Conservation (phyloP, 108 stramenopile species). For the Skeletonema tropicum region DNA sequence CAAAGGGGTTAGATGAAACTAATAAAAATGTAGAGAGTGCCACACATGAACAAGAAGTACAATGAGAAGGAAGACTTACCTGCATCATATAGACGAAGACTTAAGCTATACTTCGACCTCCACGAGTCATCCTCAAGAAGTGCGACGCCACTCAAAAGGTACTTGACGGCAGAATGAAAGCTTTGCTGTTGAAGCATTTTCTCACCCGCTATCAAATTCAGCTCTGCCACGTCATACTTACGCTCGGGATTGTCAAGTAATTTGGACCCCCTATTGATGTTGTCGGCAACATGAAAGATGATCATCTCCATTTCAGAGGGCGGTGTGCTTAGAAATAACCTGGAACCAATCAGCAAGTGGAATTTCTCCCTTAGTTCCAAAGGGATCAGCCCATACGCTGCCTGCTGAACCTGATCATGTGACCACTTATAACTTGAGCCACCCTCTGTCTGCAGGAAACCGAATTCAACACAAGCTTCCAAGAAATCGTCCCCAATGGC, state of each 20-base stretch:
- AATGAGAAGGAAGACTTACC: constrained; percentile 3
- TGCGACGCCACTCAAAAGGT: constrained; percentile 52
- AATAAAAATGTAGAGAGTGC: not conserved
- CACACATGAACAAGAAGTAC: no score
- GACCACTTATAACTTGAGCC: constrained; percentile 51
- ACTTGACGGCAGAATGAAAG: constrained; percentile 54
- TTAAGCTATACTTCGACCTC: constrained; percentile 60
- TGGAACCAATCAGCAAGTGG: constrained; percentile 59
- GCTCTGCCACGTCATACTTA: constrained; percentile 34
- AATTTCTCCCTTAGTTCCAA: constrained; percentile 33
- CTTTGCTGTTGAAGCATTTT: constrained; percentile 41
- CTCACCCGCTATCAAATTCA: constrained; percentile 59
- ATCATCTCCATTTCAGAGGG: constrained; percentile 37
- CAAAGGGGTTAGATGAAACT: not conserved
- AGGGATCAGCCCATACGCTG: constrained; percentile 57
- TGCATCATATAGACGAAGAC: constrained; percentile 59
- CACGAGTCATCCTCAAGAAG: constrained; percentile 55
- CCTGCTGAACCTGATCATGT: constrained; percentile 68
- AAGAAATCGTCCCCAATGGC: constrained; percentile 34
- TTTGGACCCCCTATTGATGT: constrained; percentile 41
- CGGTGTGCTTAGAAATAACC: constrained; percentile 38
- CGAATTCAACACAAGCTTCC: constrained; percentile 23
- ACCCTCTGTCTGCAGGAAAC: constrained; percentile 17
- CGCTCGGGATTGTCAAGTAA: constrained; percentile 32
- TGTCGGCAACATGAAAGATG: constrained; percentile 53